Conservation (phyloP, 495 filamentous ascomycete species). For the Talaromyces borbonicus region DNA sequence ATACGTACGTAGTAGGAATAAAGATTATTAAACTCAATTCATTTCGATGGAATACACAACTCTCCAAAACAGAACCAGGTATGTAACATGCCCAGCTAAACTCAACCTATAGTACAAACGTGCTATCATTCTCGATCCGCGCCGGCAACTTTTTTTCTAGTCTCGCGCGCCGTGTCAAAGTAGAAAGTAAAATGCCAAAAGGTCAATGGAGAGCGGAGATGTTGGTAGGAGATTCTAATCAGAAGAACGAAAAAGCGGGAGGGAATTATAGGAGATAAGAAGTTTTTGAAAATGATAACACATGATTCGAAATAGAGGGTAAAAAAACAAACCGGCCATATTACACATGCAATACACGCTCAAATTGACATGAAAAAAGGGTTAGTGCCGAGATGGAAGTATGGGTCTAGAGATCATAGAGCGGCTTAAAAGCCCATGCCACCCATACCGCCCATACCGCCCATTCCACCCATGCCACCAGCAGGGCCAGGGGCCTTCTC, state of each 20-base stretch:
- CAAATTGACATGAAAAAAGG: constrained; percentile 6
- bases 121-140: background rate
- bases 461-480: constrained; percentile 54
- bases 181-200: constrained; percentile 1
- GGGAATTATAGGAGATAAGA: constrained; percentile 1
- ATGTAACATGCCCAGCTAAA: no score
- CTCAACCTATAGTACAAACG: no score
- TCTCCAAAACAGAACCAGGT: no score
- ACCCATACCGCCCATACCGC: constrained; percentile 64
- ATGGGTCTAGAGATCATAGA: constrained; percentile 17
- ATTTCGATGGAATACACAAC: no score
- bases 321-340: constrained; percentile 4
- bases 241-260: background rate
- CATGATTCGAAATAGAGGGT: constrained; percentile 4
- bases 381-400: background rate
- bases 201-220: constrained; percentile 6
- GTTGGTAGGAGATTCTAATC: constrained; percentile 1
- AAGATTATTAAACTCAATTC: no score
- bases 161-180: constrained; percentile 1
- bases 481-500: constrained; percentile 60
- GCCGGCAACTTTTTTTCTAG: background rate
- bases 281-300: constrained; percentile 3
- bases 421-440: constrained; percentile 33
- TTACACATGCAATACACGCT: constrained; percentile 11
- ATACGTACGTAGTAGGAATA: no score